A percentile compares a stretch with the other conserved stretches of the same genome.
Conservation (phyloP, 768 basidiomycete genomes). For the Mycena vitilis region DNA sequence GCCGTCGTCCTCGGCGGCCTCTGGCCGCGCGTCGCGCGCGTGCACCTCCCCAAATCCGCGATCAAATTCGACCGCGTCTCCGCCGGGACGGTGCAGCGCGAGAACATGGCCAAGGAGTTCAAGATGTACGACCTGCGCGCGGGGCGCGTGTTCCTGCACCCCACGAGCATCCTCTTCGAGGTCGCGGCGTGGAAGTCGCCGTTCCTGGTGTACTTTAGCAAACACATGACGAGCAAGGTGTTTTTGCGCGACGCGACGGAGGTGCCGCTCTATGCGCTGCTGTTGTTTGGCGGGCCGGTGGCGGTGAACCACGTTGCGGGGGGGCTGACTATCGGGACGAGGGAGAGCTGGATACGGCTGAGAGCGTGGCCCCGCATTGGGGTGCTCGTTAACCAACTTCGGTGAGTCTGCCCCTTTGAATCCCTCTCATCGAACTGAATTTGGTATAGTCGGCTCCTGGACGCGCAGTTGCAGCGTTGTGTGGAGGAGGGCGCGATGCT, state of each 20-base stretch:
- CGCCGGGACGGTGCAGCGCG: slow-evolving; percentile 85
- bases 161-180: slow-evolving; percentile 82
- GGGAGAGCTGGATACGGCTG: slow-evolving; percentile 67
- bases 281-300: slow-evolving; percentile 87
- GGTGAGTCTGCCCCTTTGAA: slow-evolving; percentile 55
- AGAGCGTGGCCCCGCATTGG: slow-evolving; percentile 92
- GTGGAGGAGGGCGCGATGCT: slow-evolving; percentile 63
- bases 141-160: slow-evolving; percentile 84
- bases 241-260: slow-evolving; percentile 91
- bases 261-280: slow-evolving; percentile 89
- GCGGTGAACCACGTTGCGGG: slow-evolving; percentile 83
- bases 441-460: slow-evolving; percentile 63
- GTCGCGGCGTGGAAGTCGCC: slow-evolving; percentile 79
- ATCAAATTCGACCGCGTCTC: slow-evolving; percentile 90
- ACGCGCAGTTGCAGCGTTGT: slow-evolving; percentile 67
- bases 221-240: slow-evolving; percentile 84
- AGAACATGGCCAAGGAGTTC: slow-evolving; percentile 87
- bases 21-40: slow-evolving; percentile 85
- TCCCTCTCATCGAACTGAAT: neutral
- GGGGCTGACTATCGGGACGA: slow-evolving; percentile 73
- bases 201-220: slow-evolving; percentile 87
- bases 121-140: slow-evolving; percentile 79
- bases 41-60: slow-evolving; percentile 77
- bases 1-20: slow-evolving; percentile 87
- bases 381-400: slow-evolving; percentile 86